These are phyloP conservation scores for Aspergillus nomiae DNA, from an alignment of 2,329 filamentous ascomycete species.

Conservation along the genomic window DNA sequence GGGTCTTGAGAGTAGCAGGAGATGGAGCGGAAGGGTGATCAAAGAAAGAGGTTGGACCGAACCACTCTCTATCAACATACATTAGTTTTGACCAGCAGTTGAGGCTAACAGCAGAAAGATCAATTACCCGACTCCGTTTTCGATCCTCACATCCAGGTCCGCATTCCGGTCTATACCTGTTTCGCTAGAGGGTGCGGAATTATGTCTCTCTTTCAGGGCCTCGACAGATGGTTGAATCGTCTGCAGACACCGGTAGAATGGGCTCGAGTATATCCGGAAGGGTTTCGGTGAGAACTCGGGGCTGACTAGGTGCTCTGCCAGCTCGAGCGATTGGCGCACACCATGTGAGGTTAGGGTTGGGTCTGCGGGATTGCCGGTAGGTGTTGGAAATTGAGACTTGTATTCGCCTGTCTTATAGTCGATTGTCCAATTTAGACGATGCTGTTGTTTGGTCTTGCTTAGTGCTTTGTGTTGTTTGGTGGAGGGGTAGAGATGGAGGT, in stretches of 20 bases:
- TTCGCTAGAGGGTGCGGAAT: neutral
- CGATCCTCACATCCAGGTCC: constrained; percentile 48
- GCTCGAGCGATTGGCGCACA: constrained; percentile 76
- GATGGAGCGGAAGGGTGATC: constrained; percentile 78
- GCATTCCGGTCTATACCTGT: constrained; percentile 16
- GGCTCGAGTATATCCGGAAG: constrained; percentile 72
- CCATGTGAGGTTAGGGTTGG: constrained; percentile 86
- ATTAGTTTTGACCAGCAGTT: neutral
- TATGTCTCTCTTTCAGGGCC: constrained; percentile 31
- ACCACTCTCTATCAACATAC: constrained; percentile 72
- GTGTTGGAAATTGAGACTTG: constrained; percentile 70
- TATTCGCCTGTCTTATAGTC: constrained; percentile 80
- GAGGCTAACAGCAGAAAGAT: neutral
- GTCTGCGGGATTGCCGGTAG: constrained; percentile 85
- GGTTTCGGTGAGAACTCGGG: constrained; percentile 41
- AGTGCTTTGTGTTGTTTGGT: neutral
- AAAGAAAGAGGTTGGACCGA: constrained; percentile 76
- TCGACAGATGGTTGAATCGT: constrained; percentile 70
- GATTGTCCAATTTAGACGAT: constrained; percentile 87
- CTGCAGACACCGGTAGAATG: constrained; percentile 85
- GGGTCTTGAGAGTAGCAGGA: constrained; percentile 60
- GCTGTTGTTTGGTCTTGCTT: constrained; percentile 56
- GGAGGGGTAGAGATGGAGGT: neutral
- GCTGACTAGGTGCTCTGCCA: constrained; percentile 54
- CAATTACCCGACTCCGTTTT: constrained; percentile 55